Evolutionary conservation across 495 filamentous ascomycete species (phyloP).

Genomic region (Aspergillus nanangensis): DNA sequence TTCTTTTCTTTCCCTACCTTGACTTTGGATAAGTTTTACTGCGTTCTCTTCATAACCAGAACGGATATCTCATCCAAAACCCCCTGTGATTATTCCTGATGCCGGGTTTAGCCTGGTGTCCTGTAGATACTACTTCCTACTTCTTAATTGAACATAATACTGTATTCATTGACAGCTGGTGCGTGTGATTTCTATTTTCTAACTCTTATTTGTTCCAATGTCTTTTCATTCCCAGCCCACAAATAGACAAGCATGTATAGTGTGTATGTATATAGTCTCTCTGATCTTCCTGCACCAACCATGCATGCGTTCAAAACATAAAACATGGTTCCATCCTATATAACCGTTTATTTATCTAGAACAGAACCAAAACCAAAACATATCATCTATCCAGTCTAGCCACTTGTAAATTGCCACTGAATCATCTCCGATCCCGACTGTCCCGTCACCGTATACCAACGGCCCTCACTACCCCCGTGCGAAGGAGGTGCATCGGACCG

Average conservation of each 20-base stretch:
- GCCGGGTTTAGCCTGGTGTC: neutral
- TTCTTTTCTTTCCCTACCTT: neutral
- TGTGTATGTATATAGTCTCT: too few species aligned
- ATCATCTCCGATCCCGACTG: conserved; percentile 2
- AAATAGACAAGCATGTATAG: too few species aligned
- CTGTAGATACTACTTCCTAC: conserved; percentile 1
- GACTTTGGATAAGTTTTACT: neutral
- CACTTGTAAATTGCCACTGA: neutral
- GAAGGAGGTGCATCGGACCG: too few species aligned
- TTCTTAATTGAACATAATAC: conserved; percentile 1
- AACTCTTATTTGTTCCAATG: too few species aligned
- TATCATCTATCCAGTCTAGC: neutral
- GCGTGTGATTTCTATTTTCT: neutral
- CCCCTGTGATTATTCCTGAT: neutral
- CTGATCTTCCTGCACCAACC: too few species aligned
- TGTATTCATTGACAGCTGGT: neutral
- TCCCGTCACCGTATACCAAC: conserved; percentile 5
- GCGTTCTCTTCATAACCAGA: neutral
- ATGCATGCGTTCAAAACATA: too few species aligned
- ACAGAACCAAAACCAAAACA: too few species aligned
- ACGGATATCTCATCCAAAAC: neutral
- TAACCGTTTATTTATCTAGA: too few species aligned
- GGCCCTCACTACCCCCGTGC: neutral
- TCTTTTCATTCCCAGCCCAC: too few species aligned
- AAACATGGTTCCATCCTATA: too few species aligned